phyloP scores from a whole-genome alignment of 2,329 filamentous ascomycete genomes.

The Fusarium nisikadoi region DNA sequence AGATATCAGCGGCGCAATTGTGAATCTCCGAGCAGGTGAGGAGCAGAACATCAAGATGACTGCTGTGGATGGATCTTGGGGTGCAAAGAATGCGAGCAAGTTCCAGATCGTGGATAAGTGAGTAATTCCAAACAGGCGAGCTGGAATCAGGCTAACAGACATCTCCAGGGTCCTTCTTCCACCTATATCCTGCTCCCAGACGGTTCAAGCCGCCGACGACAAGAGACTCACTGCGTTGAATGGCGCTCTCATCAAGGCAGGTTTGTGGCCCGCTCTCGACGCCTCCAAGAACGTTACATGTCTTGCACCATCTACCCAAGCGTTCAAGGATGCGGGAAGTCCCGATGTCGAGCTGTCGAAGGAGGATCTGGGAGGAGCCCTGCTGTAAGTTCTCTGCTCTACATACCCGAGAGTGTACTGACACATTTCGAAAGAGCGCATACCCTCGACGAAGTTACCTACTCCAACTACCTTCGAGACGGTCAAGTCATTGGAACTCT shows the following conservation, averaged over 20 bases:
- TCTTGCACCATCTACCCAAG: constrained; percentile 33
- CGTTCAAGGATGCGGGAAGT: constrained; percentile 29
- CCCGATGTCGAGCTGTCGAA: constrained; percentile 19
- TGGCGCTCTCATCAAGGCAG: constrained; percentile 20
- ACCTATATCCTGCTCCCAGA: constrained; percentile 27
- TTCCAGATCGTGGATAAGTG: constrained; percentile 38
- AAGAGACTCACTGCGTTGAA: constrained; percentile 22
- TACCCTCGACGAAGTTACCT: constrained; percentile 34
- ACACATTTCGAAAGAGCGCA: constrained; percentile 6
- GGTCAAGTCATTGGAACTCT: constrained; percentile 29
- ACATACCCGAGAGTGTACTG: accelerated
- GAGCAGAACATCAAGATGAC: constrained; percentile 37
- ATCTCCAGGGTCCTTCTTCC: constrained; percentile 23
- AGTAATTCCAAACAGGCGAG: accelerated
- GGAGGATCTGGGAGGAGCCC: constrained; percentile 1
- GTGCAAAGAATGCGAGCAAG: constrained; percentile 18
- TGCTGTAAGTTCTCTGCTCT: constrained; percentile 14
- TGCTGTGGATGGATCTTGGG: constrained; percentile 36
- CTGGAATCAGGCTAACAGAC: accelerated
- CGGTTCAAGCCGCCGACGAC: constrained; percentile 13
- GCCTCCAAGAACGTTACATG: constrained; percentile 34
- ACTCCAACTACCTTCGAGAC: constrained; percentile 28
- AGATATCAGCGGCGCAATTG: neutral
- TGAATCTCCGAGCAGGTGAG: constrained; percentile 29
- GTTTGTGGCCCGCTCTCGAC: constrained; percentile 29